Evolutionary conservation across 164 flowering plant genomes (phyloP).

Genomic region (Houttuynia cordata): DNA sequence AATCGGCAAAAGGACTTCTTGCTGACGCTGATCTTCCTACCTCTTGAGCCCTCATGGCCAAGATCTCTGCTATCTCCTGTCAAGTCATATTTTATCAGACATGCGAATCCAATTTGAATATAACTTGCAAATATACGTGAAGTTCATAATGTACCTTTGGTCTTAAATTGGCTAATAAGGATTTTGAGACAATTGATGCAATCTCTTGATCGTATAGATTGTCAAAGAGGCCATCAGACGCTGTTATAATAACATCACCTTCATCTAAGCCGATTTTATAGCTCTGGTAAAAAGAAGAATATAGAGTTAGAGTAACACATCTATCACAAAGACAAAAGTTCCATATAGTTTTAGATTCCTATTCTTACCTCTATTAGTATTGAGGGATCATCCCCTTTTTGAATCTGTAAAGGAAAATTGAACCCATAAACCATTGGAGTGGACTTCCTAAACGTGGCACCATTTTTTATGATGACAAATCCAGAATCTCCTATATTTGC

Average conservation of each 20-base stretch:
- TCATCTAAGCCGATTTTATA: slow-evolving; percentile 50
- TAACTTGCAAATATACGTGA: neutral
- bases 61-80: slow-evolving; percentile 57
- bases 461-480: slow-evolving; percentile 57
- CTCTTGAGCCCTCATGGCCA: slow-evolving; percentile 55
- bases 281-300: slow-evolving; percentile 22
- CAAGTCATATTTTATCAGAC: neutral
- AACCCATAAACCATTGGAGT: slow-evolving; percentile 56
- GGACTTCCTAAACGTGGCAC: slow-evolving; percentile 40
- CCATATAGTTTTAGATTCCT: neutral
- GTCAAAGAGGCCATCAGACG: slow-evolving; percentile 85
- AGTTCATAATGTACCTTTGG: slow-evolving; percentile 34
- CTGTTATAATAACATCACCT: slow-evolving; percentile 62
- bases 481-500: slow-evolving; percentile 82
- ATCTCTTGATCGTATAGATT: slow-evolving; percentile 69
- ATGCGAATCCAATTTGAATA: no score
- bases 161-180: slow-evolving; percentile 27
- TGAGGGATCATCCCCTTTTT: slow-evolving; percentile 43
- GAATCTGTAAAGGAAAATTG: slow-evolving; percentile 53
- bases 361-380: slow-evolving; percentile 39
- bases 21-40: slow-evolving; percentile 35
- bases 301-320: neutral
- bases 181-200: slow-evolving; percentile 33
- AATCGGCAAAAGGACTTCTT: slow-evolving; percentile 77
- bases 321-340: no score